Evolutionary conservation across 345 rosid genomes (phyloP), one percentile per base, ranked within the genome.

Genomic region (Sisymbrium irio): DNA sequence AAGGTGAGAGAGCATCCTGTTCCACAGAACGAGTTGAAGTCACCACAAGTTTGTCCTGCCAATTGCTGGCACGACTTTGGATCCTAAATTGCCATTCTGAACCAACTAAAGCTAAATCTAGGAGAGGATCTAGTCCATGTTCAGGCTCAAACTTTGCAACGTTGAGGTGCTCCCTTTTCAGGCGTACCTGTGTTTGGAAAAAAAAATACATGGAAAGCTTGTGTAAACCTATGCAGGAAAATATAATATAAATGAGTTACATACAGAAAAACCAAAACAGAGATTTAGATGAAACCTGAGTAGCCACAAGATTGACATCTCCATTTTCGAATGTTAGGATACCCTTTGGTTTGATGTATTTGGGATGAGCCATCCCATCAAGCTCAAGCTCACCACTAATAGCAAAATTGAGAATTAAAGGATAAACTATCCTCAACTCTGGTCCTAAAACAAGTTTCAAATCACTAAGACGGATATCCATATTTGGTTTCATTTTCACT

Each of bases 41-140:
- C 70, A 95, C 97, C 71, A 85, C 87, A 73, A 95, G 83, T 65
- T 92, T 95, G 69, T 95, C 94, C 83, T 92, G 97, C 97, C 99
- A 95, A 81, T 84, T 92, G 79, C 97, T 92, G 73, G 97, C 92
- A 50, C 97, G 90, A 76, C 97, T 90, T 84, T 90, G 97, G 81
- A 95, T 90, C 84, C 97, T 80, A 78, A 92, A 95, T 81, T 87
- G 96, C 97, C 97, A 92, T 80, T 95, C 97, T 56, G 96, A 95
- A 65, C 97, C 99, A 68, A 90, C 99, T 90, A 95, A 83, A 67
- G 90, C 97, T 78, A 95, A 84, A 87, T 95, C 97, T 62, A 92
- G 77, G 83, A 85, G 82, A 36, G 99, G 99, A 80, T 95, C 97
- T 49, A 87, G 77, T 62, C 97, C 97, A 76, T 85, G 67, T 78